Base-by-base conservation (phyloP, 2,329 filamentous ascomycete species). In the Botrytis tulipae region DNA sequence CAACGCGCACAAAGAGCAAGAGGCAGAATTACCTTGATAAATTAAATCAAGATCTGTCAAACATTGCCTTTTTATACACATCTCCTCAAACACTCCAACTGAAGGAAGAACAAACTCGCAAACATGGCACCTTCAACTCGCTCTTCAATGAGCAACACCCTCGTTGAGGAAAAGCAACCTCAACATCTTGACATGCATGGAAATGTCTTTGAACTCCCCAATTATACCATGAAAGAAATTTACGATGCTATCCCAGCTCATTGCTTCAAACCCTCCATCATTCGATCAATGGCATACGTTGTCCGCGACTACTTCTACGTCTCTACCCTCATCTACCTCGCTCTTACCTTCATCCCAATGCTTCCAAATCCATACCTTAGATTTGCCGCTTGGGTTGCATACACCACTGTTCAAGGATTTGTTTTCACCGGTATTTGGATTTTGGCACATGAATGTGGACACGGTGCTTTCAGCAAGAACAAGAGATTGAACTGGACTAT, bases 351-450 rank as follows among this genome's bases (percentile, higher is more conserved):
- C 80, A 89, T 90, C 79, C 87, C 70, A 66, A 80, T 82, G 69
- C 83, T 90, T 72, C 82, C 84, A 74, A 83, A 85, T 76, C 79
- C 82, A 48, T 79, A 80, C 74, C 80, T 85, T 61, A 87, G 88
- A 74, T 80, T 83, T 74, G 79, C 82, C 20, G 86, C 87, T 73
- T 92, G 89, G 89, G 82, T 83, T 37, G 82, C 83, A 66, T 92
- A 93, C 80, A 88, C 88, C 76, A 91, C 89, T 80, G 79, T 89
- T 57, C 89, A 92, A 82, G 91, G 91, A 70, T 87, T 91, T 61
- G 84, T 92, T 77, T 89, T 89, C 80, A 92, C 90, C 7, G 91
- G 91, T 9, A 84, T 93, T 79, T 93, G 91, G 91, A 90, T 92
- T 77, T 84, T 93, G 62, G 91, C 88, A 14, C 91, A 93, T 80